Percentiles rank a stretch among this genome's conserved stretches.
Evolutionary conservation across 1,284 basidiomycete species (phyloP).

Genomic region (Thecaphora frezii): DNA sequence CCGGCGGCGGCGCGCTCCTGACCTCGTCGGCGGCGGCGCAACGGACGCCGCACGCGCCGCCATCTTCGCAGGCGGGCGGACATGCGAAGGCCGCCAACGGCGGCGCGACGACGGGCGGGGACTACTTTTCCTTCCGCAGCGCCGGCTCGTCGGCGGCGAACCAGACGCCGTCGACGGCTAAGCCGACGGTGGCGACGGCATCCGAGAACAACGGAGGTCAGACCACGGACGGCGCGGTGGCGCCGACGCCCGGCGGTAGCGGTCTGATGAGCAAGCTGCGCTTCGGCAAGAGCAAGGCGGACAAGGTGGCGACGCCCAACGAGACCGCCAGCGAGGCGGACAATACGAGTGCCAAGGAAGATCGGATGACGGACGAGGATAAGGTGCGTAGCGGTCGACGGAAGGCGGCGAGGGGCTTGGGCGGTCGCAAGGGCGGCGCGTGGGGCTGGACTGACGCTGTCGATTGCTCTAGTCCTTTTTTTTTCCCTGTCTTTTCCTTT

Average conservation of each 20-base stretch:
- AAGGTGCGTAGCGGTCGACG: not conserved
- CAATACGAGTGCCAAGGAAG: conserved; percentile 6
- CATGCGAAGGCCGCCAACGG: not conserved
- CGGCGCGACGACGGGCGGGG: conserved; percentile 2
- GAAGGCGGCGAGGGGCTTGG: too few relatives aligned
- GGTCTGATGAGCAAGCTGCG: conserved; percentile 42
- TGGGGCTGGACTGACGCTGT: too few relatives aligned
- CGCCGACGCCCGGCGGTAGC: conserved; percentile 10
- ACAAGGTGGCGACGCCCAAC: conserved; percentile 20
- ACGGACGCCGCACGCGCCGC: not conserved
- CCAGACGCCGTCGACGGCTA: not conserved
- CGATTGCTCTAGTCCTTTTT: too few relatives aligned
- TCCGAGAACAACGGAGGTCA: too few relatives aligned
- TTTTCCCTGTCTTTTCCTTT: too few relatives aligned
- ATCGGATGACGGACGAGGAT: conserved; percentile 4
- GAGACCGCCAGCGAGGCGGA: conserved; percentile 12
- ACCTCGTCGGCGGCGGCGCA: conserved; percentile 8
- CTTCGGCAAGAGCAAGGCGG: conserved; percentile 32
- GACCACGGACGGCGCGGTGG: too few relatives aligned
- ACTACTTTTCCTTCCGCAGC: conserved; percentile 34
- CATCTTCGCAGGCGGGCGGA: not conserved
- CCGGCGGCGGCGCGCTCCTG: conserved; percentile 13
- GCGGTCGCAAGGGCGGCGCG: too few relatives aligned
- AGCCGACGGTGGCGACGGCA: not conserved
- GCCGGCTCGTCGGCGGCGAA: not conserved